Percentiles rank a stretch among this genome's conserved stretches.
Conservation (phyloP, 2,329 filamentous ascomycete genomes). For the Penicillium sclerotigenum region DNA sequence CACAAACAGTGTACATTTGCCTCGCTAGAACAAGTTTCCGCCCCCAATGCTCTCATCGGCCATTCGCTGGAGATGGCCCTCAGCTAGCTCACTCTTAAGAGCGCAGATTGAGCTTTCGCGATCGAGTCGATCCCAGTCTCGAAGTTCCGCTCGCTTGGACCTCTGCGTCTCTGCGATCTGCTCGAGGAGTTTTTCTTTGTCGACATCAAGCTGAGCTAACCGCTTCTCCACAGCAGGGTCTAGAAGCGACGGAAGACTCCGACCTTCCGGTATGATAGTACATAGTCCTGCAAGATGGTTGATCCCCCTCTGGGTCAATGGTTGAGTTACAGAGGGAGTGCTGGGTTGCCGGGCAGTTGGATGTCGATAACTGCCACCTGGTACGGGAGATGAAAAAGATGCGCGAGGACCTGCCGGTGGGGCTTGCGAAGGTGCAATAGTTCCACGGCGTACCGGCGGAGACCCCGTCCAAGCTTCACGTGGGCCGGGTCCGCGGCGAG, state of each 20-base stretch:
- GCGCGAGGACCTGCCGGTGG: slow-evolving; percentile 40
- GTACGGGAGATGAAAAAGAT: slow-evolving; percentile 27
- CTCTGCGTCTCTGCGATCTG: slow-evolving; percentile 46
- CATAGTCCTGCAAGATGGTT: slow-evolving; percentile 41
- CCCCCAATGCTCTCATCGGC: slow-evolving; percentile 44
- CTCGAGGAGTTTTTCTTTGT: slow-evolving; percentile 45
- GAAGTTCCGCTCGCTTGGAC: slow-evolving; percentile 41
- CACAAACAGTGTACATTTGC: slow-evolving; percentile 12
- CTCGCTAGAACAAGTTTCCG: slow-evolving; percentile 36
- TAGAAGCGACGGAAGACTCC: slow-evolving; percentile 36
- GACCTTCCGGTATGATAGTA: slow-evolving; percentile 44
- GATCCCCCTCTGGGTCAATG: slow-evolving; percentile 40
- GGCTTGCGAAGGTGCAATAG: slow-evolving; percentile 27
- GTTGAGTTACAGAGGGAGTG: slow-evolving; percentile 34
- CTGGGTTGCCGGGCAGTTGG: slow-evolving; percentile 38
- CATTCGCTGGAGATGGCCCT: slow-evolving; percentile 47
- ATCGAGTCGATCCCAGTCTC: slow-evolving; percentile 49
- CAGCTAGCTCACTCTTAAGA: slow-evolving; percentile 49
- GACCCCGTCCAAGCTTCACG: slow-evolving; percentile 35
- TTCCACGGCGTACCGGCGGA: slow-evolving; percentile 36
- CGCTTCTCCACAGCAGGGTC: slow-evolving; percentile 44
- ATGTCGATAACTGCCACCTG: slow-evolving; percentile 35
- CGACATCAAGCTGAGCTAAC: slow-evolving; percentile 44
- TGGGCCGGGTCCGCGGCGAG: slow-evolving; percentile 40
- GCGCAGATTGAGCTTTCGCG: slow-evolving; percentile 47